Evolutionary conservation across 2,329 filamentous ascomycete species (phyloP).

Genomic region (Microcera coccophila): DNA sequence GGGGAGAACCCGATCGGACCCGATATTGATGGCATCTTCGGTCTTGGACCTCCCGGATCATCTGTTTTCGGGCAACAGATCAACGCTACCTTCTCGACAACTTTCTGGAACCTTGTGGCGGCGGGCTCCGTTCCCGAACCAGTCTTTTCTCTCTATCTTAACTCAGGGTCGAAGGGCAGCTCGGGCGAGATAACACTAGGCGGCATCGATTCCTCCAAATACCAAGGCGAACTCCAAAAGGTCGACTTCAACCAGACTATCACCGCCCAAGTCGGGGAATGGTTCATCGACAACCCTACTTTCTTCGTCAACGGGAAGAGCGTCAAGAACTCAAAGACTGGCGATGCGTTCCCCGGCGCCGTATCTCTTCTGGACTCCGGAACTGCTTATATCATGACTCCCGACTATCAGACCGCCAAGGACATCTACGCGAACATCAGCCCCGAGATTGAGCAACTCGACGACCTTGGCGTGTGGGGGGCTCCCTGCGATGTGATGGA

Average conservation of each 20-base stretch:
- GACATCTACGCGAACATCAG: conserved; percentile 32
- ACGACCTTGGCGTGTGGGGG: conserved; percentile 32
- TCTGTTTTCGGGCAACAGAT: conserved; percentile 9
- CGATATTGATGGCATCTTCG: conserved; percentile 32
- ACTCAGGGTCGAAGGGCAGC: conserved; percentile 12
- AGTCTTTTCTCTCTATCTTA: conserved; percentile 29
- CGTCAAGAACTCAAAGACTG: conserved; percentile 14
- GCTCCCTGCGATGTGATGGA: conserved; percentile 30
- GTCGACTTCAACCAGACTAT: conserved; percentile 21
- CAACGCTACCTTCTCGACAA: conserved; percentile 10
- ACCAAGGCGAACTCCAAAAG: conserved; percentile 25
- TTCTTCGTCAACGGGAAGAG: conserved; percentile 23
- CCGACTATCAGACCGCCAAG: conserved; percentile 26
- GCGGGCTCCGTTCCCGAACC: conserved; percentile 22
- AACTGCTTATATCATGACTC: conserved; percentile 30
- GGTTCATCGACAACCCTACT: conserved; percentile 25
- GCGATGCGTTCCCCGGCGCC: conserved; percentile 6
- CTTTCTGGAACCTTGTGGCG: conserved; percentile 29
- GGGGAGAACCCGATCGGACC: conserved; percentile 17
- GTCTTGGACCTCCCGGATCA: conserved; percentile 20
- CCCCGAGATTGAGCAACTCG: conserved; percentile 27
- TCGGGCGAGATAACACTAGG: conserved; percentile 32
- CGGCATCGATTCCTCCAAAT: conserved; percentile 29
- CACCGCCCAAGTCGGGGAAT: conserved; percentile 14
- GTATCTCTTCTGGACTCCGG: conserved; percentile 31